Base-by-base conservation (phyloP, 768 basidiomycete genomes). In the Tricholoma sp. region DNA sequence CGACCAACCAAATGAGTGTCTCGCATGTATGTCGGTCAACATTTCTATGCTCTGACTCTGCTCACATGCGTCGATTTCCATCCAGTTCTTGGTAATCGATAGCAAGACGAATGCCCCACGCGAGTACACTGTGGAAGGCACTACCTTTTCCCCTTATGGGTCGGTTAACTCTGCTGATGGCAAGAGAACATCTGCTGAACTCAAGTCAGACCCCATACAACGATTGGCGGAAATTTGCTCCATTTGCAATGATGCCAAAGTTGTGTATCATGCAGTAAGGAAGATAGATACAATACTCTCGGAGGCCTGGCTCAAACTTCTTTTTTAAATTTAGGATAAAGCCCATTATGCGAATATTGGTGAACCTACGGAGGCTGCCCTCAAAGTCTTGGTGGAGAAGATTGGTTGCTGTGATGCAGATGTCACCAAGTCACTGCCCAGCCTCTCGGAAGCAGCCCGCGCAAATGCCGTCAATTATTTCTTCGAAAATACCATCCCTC, bases 1-100 rank as follows among this genome's bases (percentile, higher is more conserved):
- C 94, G 9, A 97, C 94, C 12, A 97, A 93, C 72, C 96, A 98
- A 69, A 98, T 98, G 96, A 91, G 92, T 64, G 91, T 98, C 20
- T 88, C 91, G 32, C 83, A 77, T 72, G 88, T 91, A 70, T 54
- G 77, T 72, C 36, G 11, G 33, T 24, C 36, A 29, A 33, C 20
- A 28, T 11, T 2, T 28, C 41, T 24, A 9, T 57, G 17, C 17
- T 29, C 60, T 47, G 52, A 6, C 32, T 42, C 37, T 37, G 12
- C 52, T n/a, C 17, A 49, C 12, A 20, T 29, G 13, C 6, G 7
- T 15, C 8, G 6, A 28, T 31, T 36, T 55, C 59, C 33, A 55
- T 63, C 17, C 57, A 94, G 88, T 97, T 98, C 76, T 70, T 88
- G 44, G 80, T 91, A 32, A 76, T 94, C 49, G 83, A 89, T 59